phyloP scores from a whole-genome alignment of 148 eudicot species.

The Bassia scoparia region DNA sequence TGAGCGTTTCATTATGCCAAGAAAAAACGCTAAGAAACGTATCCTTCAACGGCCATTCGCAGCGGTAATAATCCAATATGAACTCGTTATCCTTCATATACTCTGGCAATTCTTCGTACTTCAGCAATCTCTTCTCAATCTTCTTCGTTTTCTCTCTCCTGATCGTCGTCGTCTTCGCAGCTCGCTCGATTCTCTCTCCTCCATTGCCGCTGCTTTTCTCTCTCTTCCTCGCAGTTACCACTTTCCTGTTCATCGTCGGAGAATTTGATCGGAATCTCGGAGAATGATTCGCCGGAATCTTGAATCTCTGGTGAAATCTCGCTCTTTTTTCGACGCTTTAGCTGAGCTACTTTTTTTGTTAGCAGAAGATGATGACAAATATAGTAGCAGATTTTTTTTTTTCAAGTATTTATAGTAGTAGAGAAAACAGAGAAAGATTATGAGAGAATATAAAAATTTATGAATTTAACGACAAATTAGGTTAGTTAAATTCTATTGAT shows the following conservation, averaged over 20 bases:
- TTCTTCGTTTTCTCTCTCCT: constrained; percentile 16
- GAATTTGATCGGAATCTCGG: background rate
- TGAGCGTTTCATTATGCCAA: constrained; percentile 90
- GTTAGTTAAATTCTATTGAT: background rate
- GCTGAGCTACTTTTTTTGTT: background rate
- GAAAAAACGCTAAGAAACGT: constrained; percentile 61
- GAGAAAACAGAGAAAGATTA: background rate
- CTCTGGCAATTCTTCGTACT: constrained; percentile 66
- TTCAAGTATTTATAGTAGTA: constrained; percentile 1
- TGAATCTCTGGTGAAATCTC: constrained; percentile 18
- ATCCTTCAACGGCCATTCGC: constrained; percentile 92
- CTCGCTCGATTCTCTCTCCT: constrained; percentile 24
- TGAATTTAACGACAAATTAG: background rate
- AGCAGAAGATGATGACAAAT: background rate
- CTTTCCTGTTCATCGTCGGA: background rate
- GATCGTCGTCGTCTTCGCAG: constrained; percentile 3
- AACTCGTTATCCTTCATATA: constrained; percentile 82
- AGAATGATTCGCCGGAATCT: constrained; percentile 18
- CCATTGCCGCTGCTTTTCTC: constrained; percentile 13
- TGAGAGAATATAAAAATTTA: background rate
- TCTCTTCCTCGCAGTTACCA: background rate
- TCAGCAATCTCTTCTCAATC: constrained; percentile 34
- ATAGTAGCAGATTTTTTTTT: background rate
- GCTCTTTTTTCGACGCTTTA: background rate
- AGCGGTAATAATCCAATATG: constrained; percentile 70